Conservation (phyloP, 495 filamentous ascomycete species). For the Clavariopsis aquatica region DNA sequence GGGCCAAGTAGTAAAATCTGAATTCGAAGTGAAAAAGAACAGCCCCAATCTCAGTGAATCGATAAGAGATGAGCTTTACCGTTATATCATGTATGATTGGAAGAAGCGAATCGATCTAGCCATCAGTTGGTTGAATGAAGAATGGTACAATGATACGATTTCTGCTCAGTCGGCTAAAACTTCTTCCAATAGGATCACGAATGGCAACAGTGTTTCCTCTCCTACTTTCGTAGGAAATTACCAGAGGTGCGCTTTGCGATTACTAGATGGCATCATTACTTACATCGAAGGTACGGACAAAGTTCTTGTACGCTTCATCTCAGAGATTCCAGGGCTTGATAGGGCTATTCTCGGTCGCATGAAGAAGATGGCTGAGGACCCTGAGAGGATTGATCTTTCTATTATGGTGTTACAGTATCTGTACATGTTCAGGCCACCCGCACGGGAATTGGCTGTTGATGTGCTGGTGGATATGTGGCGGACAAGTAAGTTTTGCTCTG, state of each 20-base stretch:
- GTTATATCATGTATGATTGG: constrained; percentile 88
- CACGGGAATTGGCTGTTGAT: constrained; percentile 76
- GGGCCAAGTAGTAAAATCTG: constrained; percentile 51
- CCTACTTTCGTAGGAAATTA: constrained; percentile 59
- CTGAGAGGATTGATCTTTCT: constrained; percentile 69
- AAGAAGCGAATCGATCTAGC: constrained; percentile 80
- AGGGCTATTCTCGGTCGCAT: constrained; percentile 68
- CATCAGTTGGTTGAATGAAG: constrained; percentile 90
- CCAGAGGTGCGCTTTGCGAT: constrained; percentile 72
- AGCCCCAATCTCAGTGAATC: constrained; percentile 56
- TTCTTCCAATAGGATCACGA: not conserved
- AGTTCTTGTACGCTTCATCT: constrained; percentile 82
- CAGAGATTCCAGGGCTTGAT: constrained; percentile 83
- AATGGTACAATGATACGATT: constrained; percentile 93
- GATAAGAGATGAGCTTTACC: constrained; percentile 77
- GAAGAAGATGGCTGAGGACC: constrained; percentile 81
- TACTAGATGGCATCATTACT: constrained; percentile 83
- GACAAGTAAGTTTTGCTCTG: constrained; percentile 60
- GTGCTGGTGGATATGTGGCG: constrained; percentile 82
- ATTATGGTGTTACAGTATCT: constrained; percentile 62
- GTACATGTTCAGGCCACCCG: constrained; percentile 82
- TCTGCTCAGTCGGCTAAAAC: constrained; percentile 41
- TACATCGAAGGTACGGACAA: constrained; percentile 88
- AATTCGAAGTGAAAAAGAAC: constrained; percentile 38
- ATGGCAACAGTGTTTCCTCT: constrained; percentile 45